Evolutionary conservation across 2,329 filamentous ascomycete genomes (phyloP), one percentile per base, ranked within the genome.

Genomic region (Trichoderma lentiforme): DNA sequence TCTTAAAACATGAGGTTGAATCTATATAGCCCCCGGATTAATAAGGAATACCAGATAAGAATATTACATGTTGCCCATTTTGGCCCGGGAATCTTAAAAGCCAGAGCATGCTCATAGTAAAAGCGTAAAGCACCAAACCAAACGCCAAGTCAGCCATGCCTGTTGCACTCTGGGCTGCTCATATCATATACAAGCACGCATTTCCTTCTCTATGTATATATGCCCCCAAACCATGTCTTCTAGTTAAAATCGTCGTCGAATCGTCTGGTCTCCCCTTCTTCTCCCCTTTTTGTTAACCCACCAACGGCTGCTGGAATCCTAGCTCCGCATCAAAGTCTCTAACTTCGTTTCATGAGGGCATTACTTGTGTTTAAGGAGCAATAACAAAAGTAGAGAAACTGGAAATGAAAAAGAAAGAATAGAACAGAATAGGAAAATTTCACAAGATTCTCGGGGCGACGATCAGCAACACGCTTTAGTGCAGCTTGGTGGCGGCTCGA

Each of bases 401-500:
- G 30, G 28, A 32, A 70, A 61, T 36, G 39, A 61, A 34, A 62
- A 58, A 18, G 26, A 32, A 57, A 60, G 43, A 11, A 58, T 24
- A 36, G 26, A 28, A 32, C 14, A 64, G 21, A 47, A 21, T 12
- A 30, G 30, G 15, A 53, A 21, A 34, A 24, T 4, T 36, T 39
- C 21, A 28, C 34, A 18, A 14, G 18, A 7, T 21, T 15, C 12
- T 34, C 43, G 26, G 9, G n/a, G 53, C 14, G 15, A n/a, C 18
- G 26, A 43, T 36, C 14, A n/a, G 21, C 7, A 18, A 12, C 28
- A n/a, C 18, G 21, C 21, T 36, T 74, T 77, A 81, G 61, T 80
- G 80, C 66, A 77, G 76, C 77, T 81, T 82, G 51, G 79, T 79
- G n/a, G 80, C 80, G 66, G 77, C 77, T 18, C 79, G 78, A n/a